phyloP scores from a whole-genome alignment of 2,329 filamentous ascomycete species.

The Incumbomyces lentus region DNA sequence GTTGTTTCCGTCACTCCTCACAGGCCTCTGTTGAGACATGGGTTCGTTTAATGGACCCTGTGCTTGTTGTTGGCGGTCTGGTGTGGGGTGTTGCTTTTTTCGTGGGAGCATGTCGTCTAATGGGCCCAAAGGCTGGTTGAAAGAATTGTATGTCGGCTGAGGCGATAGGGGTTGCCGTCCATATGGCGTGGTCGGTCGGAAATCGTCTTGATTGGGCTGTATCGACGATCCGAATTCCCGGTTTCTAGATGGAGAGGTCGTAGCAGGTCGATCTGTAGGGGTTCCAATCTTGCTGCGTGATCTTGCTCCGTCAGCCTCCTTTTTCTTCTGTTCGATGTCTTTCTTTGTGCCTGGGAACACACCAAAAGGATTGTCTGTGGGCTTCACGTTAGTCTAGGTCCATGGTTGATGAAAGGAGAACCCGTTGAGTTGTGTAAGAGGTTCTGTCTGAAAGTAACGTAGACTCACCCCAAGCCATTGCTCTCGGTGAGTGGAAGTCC shows the following conservation, averaged over 20 bases:
- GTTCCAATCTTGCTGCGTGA: conserved; percentile 19
- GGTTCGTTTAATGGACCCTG: no score
- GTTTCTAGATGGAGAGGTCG: conserved; percentile 11
- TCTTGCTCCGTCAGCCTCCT: conserved; percentile 30
- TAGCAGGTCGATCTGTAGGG: conserved; percentile 19
- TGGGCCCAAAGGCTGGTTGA: neutral
- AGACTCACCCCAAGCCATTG: conserved; percentile 27
- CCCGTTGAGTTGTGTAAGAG: no score
- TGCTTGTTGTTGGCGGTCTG: no score
- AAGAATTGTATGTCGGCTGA: neutral
- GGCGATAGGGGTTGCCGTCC: neutral
- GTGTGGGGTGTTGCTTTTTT: neutral
- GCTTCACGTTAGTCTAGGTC: neutral
- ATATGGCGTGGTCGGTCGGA: neutral
- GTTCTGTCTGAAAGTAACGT: neutral
- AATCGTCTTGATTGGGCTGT: conserved; percentile 2
- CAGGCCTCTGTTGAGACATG: no score
- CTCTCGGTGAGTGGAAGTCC: conserved; percentile 29
- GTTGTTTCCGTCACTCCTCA: no score
- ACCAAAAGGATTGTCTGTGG: conserved; percentile 38
- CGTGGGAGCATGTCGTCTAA: neutral
- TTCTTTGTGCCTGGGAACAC: conserved; percentile 28
- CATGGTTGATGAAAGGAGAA: no score
- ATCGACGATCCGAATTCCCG: conserved; percentile 7
- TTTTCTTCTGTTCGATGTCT: conserved; percentile 27